These are phyloP conservation scores for Ceratobasidium sp. DNA, from an alignment of 1,284 basidiomycete genomes.

Conservation along the genomic window DNA sequence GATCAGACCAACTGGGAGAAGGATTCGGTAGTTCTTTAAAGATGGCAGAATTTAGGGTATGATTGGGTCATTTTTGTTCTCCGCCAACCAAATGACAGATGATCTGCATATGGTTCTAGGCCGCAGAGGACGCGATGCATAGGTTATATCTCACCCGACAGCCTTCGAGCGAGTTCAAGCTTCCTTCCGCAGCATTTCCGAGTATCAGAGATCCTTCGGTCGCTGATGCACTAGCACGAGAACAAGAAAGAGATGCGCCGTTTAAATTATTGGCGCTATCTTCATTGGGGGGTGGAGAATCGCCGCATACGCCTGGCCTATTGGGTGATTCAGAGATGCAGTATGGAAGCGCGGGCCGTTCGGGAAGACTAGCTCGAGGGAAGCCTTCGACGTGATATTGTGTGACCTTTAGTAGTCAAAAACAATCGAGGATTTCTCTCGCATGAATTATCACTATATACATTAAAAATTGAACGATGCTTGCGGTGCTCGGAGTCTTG, in stretches of 20 bases:
- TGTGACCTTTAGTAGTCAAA: neutral
- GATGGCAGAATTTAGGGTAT: slow-evolving; percentile 94
- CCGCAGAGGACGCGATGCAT: slow-evolving; percentile 84
- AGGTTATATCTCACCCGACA: slow-evolving; percentile 80
- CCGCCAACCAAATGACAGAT: neutral
- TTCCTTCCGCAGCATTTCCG: slow-evolving; percentile 74
- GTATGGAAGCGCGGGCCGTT: slow-evolving; percentile 53
- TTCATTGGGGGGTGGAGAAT: slow-evolving; percentile 55
- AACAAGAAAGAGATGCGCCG: slow-evolving; percentile 9
- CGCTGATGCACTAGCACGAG: neutral
- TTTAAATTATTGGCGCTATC: slow-evolving; percentile 46
- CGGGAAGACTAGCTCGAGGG: neutral
- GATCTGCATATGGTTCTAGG: slow-evolving; percentile 55
- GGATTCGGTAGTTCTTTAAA: slow-evolving; percentile 91
- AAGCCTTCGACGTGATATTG: slow-evolving; percentile 7
- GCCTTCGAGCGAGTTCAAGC: slow-evolving; percentile 67
- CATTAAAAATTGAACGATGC: neutral
- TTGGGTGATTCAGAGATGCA: slow-evolving; percentile 69
- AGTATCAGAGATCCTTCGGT: slow-evolving; percentile 1
- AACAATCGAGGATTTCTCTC: neutral
- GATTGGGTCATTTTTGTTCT: slow-evolving; percentile 44
- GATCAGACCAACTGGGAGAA: slow-evolving; percentile 89
- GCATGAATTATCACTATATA: neutral
- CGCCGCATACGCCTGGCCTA: slow-evolving; percentile 59
- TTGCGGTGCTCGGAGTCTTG: slow-evolving; percentile 34